These are phyloP conservation scores for Podaxis pistillaris DNA, from an alignment of 768 basidiomycete species.

Conservation along the genomic window DNA sequence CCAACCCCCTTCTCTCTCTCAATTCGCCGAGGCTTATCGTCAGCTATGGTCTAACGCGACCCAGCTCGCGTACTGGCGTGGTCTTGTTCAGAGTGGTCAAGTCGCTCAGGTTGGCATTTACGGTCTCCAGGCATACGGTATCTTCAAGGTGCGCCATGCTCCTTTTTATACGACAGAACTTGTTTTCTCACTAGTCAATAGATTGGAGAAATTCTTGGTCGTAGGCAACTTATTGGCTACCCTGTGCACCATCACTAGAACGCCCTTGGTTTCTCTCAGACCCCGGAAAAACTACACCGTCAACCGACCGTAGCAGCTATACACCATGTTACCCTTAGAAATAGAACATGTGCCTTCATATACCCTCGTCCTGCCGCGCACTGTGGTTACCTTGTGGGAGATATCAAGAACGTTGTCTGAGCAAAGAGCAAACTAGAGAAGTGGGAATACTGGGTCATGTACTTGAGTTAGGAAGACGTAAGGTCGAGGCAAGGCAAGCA, in stretches of 20 bases:
- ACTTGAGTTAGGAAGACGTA: no score
- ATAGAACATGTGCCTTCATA: neutral
- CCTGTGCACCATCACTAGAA: slow-evolving; percentile 43
- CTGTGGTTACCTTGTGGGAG: neutral
- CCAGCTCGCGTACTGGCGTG: slow-evolving; percentile 59
- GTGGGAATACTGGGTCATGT: no score
- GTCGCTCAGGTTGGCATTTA: slow-evolving; percentile 69
- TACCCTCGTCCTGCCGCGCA: neutral
- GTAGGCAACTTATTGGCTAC: slow-evolving; percentile 80
- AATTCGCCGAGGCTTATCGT: slow-evolving; percentile 58
- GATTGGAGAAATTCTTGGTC: slow-evolving; percentile 87
- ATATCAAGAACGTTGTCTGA: no score
- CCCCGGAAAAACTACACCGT: neutral
- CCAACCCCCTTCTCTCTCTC: slow-evolving; percentile 60
- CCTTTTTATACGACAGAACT: neutral
- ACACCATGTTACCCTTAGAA: slow-evolving; percentile 4
- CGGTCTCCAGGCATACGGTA: slow-evolving; percentile 83
- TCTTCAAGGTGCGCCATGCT: slow-evolving; percentile 68
- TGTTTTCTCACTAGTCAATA: slow-evolving; percentile 23
- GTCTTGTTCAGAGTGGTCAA: slow-evolving; percentile 60
- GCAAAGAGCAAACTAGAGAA: no score
- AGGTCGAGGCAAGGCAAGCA: no score
- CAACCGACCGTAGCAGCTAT: neutral
- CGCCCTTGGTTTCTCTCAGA: neutral
- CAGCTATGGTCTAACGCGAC: slow-evolving; percentile 63